phyloP scores from a whole-genome alignment of 2,329 filamentous ascomycete genomes.

The Lecanicillium sp. region DNA sequence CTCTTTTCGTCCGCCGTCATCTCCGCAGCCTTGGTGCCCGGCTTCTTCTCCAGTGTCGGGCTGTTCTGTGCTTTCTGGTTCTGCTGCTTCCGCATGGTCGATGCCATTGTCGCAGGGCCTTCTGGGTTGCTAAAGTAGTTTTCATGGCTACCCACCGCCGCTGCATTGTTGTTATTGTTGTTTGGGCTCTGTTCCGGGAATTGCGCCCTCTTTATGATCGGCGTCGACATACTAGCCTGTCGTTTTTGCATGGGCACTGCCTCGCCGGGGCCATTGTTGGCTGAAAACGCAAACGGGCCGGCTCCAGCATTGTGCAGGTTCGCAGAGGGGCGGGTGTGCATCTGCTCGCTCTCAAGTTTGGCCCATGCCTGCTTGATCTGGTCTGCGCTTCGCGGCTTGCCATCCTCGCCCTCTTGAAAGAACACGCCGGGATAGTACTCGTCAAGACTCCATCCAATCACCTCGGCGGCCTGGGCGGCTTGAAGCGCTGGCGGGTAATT shows the following conservation, averaged over 20 bases:
- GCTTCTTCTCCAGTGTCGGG: no score
- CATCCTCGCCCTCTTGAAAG: background rate
- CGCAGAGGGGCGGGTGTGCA: no score
- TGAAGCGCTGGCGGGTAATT: constrained; percentile 8
- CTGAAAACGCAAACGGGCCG: no score
- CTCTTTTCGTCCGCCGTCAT: constrained; percentile 11
- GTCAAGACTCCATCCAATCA: constrained; percentile 7
- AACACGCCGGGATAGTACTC: constrained; percentile 13
- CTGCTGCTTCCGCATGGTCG: background rate
- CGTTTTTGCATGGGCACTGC: background rate
- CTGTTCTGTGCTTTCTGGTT: background rate
- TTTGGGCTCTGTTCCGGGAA: background rate
- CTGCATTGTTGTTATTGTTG: background rate
- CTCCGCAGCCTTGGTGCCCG: background rate
- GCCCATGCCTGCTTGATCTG: constrained; percentile 1
- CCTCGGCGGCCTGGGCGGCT: background rate
- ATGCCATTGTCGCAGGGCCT: constrained; percentile 1
- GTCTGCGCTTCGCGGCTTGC: background rate
- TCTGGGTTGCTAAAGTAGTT: constrained; percentile 3
- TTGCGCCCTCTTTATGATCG: constrained; percentile 6
- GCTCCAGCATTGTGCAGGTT: no score
- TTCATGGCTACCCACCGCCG: background rate
- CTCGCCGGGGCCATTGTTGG: constrained; percentile 4
- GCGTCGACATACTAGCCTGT: background rate
- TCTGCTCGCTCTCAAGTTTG: background rate